Conservation (phyloP, 495 filamentous ascomycete species). For the Neurospora terricola region DNA sequence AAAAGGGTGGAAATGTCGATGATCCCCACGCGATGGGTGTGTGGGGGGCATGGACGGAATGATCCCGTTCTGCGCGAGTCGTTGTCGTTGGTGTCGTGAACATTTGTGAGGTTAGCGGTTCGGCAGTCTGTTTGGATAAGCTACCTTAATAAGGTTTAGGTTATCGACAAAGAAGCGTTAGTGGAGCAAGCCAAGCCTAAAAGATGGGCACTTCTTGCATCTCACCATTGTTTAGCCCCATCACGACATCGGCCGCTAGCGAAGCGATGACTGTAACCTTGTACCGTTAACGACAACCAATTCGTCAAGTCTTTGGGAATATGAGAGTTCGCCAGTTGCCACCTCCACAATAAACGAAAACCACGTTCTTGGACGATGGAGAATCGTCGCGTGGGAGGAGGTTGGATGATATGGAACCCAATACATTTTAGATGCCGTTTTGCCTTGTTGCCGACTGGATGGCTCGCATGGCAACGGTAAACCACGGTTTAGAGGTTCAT, state of each 20-base stretch:
- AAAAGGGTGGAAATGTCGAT: neutral
- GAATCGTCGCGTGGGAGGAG: neutral
- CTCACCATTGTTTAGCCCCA: neutral
- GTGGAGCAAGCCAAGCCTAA: neutral
- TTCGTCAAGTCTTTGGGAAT: neutral
- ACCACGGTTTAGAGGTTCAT: neutral
- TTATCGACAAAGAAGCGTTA: neutral
- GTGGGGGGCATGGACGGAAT: neutral
- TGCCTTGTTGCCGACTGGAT: neutral
- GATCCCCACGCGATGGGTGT: neutral
- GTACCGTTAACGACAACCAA: neutral
- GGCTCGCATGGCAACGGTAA: neutral
- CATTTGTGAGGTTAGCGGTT: neutral
- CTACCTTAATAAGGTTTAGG: neutral
- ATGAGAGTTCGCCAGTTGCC: neutral
- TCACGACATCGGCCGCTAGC: neutral
- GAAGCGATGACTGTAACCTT: neutral
- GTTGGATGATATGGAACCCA: neutral
- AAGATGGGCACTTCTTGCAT: too few species aligned
- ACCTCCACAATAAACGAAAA: neutral
- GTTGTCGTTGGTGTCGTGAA: neutral
- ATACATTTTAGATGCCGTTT: neutral
- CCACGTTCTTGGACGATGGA: neutral
- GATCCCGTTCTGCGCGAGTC: neutral
- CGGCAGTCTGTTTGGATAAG: neutral